Conservation (phyloP, 1,139 yeast genomes). For the Tardiomyces blankii region DNA sequence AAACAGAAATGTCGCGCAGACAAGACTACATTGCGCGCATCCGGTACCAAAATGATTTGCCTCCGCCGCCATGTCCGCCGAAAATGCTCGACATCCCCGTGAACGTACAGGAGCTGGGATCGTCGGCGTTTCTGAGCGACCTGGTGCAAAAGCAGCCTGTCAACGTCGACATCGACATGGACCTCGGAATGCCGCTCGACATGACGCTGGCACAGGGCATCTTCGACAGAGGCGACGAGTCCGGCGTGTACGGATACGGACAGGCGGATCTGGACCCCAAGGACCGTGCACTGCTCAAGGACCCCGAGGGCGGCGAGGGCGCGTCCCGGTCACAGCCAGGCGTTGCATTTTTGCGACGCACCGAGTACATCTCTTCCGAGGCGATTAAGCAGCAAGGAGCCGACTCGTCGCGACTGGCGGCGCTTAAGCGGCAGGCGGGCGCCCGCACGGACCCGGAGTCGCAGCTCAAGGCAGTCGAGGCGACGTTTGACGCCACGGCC, state of each 20-base stretch:
- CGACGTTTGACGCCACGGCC: conserved; percentile 56
- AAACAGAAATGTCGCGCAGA: conserved; percentile 17
- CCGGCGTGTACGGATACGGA: conserved; percentile 15
- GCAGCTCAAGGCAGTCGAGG: conserved; percentile 61
- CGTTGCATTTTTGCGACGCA: conserved; percentile 84
- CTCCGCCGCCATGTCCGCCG: conserved; percentile 92
- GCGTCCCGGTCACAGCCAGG: conserved; percentile 43
- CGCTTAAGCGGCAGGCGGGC: neutral
- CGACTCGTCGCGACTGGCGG: neutral
- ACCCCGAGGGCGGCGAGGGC: conserved; percentile 39
- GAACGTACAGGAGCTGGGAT: conserved; percentile 34
- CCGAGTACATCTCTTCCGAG: conserved; percentile 66
- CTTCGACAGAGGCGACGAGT: conserved; percentile 50
- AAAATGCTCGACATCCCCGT: conserved; percentile 51
- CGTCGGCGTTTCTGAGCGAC: conserved; percentile 59
- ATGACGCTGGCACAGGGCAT: conserved; percentile 56
- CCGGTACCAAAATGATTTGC: conserved; percentile 76
- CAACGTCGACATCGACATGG: conserved; percentile 56
- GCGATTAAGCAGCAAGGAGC: conserved; percentile 12
- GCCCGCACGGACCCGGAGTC: conserved; percentile 43
- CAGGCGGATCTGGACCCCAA: conserved; percentile 47
- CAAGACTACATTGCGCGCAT: conserved; percentile 87
- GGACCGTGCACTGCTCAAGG: conserved; percentile 68
- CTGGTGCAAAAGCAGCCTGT: conserved; percentile 66
- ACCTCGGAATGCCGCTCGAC: conserved; percentile 75